These are phyloP conservation scores for Corylus americana DNA, from an alignment of 306 rosid genomes.

Conservation along the genomic window DNA sequence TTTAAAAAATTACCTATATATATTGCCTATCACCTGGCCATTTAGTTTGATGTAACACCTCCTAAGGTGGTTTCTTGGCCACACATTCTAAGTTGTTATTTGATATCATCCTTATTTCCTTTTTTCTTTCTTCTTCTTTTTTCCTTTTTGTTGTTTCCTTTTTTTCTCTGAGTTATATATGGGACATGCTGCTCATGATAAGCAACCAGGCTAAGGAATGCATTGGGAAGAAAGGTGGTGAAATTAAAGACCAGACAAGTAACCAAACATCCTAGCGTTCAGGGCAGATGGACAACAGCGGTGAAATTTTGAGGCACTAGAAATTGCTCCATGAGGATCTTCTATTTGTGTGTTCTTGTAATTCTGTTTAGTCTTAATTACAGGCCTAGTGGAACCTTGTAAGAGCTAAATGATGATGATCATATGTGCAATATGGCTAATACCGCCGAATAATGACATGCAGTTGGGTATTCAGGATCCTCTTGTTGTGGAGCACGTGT, in stretches of 20 bases:
- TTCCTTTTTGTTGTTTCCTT: too few species aligned
- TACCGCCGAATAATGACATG: neutral
- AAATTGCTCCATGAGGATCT: slow-evolving; percentile 20
- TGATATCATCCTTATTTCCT: neutral
- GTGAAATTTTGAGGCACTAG: slow-evolving; percentile 44
- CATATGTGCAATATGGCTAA: neutral
- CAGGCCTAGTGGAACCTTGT: neutral
- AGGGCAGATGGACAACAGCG: slow-evolving; percentile 93
- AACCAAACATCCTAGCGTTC: slow-evolving; percentile 83
- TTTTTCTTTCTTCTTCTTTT: too few species aligned
- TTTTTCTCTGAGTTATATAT: too few species aligned
- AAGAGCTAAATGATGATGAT: neutral
- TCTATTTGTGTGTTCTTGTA: slow-evolving; percentile 9
- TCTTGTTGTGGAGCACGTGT: neutral
- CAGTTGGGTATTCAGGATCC: neutral
- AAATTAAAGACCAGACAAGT: slow-evolving; percentile 87
- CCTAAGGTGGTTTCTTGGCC: neutral
- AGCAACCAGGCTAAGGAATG: slow-evolving; percentile 77
- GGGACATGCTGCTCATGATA: too few species aligned
- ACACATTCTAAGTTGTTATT: neutral
- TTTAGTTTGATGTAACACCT: neutral
- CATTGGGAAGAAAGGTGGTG: slow-evolving; percentile 88
- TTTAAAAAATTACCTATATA: neutral
- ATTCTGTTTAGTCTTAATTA: neutral
- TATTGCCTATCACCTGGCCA: neutral